A percentile compares a stretch with the other conserved stretches of the same genome.
Conservation (phyloP, 139 green algal species). For the Coelastrella sp. region DNA sequence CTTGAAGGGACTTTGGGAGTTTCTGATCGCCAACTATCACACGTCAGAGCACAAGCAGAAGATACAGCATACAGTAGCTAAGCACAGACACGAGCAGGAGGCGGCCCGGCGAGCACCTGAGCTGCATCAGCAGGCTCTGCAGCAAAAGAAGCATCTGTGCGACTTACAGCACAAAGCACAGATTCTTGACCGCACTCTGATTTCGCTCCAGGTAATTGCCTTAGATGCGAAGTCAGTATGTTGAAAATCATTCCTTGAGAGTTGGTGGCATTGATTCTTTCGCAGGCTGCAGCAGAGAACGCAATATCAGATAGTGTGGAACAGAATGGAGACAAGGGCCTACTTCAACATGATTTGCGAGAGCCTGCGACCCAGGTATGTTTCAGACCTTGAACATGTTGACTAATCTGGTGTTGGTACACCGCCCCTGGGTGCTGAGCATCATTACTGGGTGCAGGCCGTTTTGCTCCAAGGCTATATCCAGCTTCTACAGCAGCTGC, state of each 20-base stretch:
- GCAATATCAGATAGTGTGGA: background rate
- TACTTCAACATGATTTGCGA: background rate
- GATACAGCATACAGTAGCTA: slow-evolving; percentile 9
- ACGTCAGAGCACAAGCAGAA: background rate
- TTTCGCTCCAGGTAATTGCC: slow-evolving; percentile 3
- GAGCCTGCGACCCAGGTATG: slow-evolving; percentile 18
- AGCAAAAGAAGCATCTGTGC: background rate
- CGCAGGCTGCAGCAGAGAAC: background rate
- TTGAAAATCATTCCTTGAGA: background rate
- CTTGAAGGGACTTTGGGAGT: slow-evolving; percentile 38
- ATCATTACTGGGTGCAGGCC: slow-evolving; percentile 1
- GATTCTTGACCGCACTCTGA: background rate
- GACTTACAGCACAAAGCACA: background rate
- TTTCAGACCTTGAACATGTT: background rate
- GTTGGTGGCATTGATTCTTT: no score
- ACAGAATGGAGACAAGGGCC: background rate
- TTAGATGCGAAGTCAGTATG: background rate
- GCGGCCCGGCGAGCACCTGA: slow-evolving; percentile 20
- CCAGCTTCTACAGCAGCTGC: background rate
- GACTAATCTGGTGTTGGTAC: background rate
- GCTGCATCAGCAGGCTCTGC: background rate
- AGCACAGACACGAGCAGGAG: slow-evolving; percentile 38
- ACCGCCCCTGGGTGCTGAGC: background rate
- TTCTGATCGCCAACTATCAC: slow-evolving; percentile 18
- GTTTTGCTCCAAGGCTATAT: background rate